phyloP scores from a whole-genome alignment of 805 yeast genomes.

The Ogataea neopini region DNA sequence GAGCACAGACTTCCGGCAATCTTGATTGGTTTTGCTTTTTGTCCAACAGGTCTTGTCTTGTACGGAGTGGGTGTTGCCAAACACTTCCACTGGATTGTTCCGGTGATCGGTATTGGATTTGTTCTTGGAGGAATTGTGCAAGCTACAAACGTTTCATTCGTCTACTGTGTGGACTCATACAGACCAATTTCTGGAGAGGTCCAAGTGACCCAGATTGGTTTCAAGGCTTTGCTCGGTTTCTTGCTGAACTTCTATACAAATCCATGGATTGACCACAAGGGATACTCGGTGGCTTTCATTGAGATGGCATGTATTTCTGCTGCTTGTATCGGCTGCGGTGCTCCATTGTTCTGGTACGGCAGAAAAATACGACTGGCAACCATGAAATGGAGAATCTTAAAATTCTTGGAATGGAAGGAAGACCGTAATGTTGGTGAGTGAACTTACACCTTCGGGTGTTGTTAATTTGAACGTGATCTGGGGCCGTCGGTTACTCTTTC shows the following conservation, averaged over 20 bases:
- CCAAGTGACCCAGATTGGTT: constrained; percentile 12
- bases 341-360: constrained; percentile 13
- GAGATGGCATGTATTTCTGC: constrained; percentile 14
- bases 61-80: constrained; percentile 11
- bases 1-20: constrained; percentile 13
- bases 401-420: constrained; percentile 6
- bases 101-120: constrained; percentile 10
- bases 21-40: constrained; percentile 5
- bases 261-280: constrained; percentile 11
- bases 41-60: constrained; percentile 9
- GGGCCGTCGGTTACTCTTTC: no score
- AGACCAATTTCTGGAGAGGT: constrained; percentile 14
- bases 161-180: constrained; percentile 14
- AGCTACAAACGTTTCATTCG: constrained; percentile 14
- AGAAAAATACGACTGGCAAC: constrained; percentile 10
- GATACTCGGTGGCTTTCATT: constrained; percentile 6
- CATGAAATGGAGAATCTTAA: constrained; percentile 9
- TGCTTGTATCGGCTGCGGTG: constrained; percentile 9
- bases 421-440: constrained; percentile 14
- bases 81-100: constrained; percentile 11
- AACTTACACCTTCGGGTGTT: no score
- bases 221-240: constrained; percentile 13
- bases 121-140: constrained; percentile 12
- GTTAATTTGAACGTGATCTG: no score
- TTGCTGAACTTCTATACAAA: constrained; percentile 12